These are phyloP conservation scores for Globisporangium acanthophoron DNA, from an alignment of 352 stramenopile genomes.

Conservation along the genomic window DNA sequence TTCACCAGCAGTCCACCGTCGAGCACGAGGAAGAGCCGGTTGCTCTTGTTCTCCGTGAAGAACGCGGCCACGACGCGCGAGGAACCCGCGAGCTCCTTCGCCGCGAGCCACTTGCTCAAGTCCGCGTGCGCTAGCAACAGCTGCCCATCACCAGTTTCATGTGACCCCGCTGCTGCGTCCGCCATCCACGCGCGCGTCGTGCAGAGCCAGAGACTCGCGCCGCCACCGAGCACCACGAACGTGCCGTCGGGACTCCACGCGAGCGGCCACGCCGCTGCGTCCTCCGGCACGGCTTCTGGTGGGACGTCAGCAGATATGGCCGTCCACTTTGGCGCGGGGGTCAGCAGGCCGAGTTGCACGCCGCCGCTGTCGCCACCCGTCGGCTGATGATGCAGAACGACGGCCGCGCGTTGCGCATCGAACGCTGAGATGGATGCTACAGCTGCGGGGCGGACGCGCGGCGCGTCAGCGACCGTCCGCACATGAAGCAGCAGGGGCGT, in stretches of 20 bases:
- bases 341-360: background rate
- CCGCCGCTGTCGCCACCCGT: background rate
- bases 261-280: slow-evolving; percentile 17
- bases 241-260: slow-evolving; percentile 51
- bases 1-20: slow-evolving; percentile 34
- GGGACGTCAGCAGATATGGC: background rate
- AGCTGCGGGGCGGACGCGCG: too few relatives aligned
- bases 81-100: slow-evolving; percentile 19
- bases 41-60: slow-evolving; percentile 28
- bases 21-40: slow-evolving; percentile 36
- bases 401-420: slow-evolving; percentile 19
- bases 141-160: background rate
- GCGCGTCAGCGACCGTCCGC: background rate
- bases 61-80: slow-evolving; percentile 30
- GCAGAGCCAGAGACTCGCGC: slow-evolving; percentile 38
- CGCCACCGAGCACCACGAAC: slow-evolving; percentile 42
- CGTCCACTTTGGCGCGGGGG: background rate
- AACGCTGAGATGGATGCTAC: slow-evolving; percentile 8
- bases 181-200: slow-evolving; percentile 33
- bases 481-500: background rate
- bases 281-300: background rate
- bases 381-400: slow-evolving; percentile 14
- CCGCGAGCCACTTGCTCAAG: slow-evolving; percentile 23
- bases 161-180: background rate
- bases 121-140: slow-evolving; percentile 29